Percentiles rank a stretch among this genome's conserved stretches.
Evolutionary conservation across 306 rosid species (phyloP).

Genomic region (Nissolia schottii): DNA sequence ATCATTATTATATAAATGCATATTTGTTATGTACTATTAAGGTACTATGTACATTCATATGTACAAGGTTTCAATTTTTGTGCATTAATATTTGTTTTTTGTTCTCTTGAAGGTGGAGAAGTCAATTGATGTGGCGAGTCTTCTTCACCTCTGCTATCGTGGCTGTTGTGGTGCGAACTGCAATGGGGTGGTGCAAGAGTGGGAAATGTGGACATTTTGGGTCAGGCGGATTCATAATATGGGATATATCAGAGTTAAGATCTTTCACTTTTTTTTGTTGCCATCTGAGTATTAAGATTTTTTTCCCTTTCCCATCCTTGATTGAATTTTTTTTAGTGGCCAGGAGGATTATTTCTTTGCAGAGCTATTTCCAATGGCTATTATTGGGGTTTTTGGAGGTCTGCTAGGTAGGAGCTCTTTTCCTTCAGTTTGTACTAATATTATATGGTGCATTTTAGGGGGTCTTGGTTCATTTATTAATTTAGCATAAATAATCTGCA

Average conservation of each 20-base stretch:
- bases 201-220: conserved; percentile 97
- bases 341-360: conserved; percentile 96
- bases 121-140: conserved; percentile 93
- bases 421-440: not conserved
- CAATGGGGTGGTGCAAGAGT: conserved; percentile 93
- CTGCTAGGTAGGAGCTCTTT: conserved; percentile 54
- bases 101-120: conserved; percentile 42
- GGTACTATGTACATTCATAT: not conserved
- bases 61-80: not conserved
- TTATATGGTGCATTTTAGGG: not conserved
- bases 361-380: conserved; percentile 89
- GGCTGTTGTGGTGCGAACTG: conserved; percentile 91
- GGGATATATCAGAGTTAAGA: conserved; percentile 92
- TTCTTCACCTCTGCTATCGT: conserved; percentile 94
- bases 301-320: conserved; percentile 29
- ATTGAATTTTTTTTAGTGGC: conserved; percentile 58
- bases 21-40: not conserved
- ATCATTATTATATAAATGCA: not conserved
- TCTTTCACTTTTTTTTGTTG: conserved; percentile 32
- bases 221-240: conserved; percentile 93
- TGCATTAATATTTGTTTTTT: not conserved
- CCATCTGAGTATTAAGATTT: conserved; percentile 28
- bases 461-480: conserved; percentile 27
- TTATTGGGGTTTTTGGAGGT: conserved; percentile 96
- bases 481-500: conserved; percentile 26